Evolutionary conservation across 768 basidiomycete species (phyloP), one percentile per base, ranked within the genome.

Genomic region (Hysterangium stoloniferum): DNA sequence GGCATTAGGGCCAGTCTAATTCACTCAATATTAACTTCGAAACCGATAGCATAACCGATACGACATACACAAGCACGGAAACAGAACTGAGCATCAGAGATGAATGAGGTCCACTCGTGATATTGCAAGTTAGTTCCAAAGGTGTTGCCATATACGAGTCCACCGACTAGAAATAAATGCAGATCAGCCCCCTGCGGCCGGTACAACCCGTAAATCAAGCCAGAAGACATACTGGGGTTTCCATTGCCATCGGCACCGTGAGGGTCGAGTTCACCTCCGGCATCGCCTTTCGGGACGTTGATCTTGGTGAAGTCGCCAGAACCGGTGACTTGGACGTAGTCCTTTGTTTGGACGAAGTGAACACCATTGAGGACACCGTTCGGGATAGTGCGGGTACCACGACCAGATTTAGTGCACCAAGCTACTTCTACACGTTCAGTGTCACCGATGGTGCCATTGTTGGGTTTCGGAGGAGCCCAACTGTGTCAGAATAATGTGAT

Each of bases 351-450:
- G 53, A 71, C 68, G 52, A 69, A 71, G 58, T 71, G 70, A 6
- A 69, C 70, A 24, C 66, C 63, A 8, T 52, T 57, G 60, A 71
- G 60, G 29, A 68, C 63, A 34, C 71, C 70, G 47, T 71, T 64
- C 32, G 71, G 71, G 48, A 73, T 71, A 36, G 68, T 58, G 34
- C 71, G 64, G 35, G 71, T 68, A 49, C 66, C 62, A 62, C 71
- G 71, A 32, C 71, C 63, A 35, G 61, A 59, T 57, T 78, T 66
- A 33, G 60, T 60, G 57, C 81, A 82, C 71, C 73, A 83, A 27
- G 80, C 63, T 45, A 80, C 78, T 53, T 71, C 70, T 43, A 73
- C 66, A 34, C 68, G 72, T 71, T 88, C 80, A 3, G 75, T 78
- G 58, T 81, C 71, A 13, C 77, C 80, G 55, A 84, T 79, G 40